Conservation (phyloP, 2,329 filamentous ascomycete species). For the Nemania bipapillata region DNA sequence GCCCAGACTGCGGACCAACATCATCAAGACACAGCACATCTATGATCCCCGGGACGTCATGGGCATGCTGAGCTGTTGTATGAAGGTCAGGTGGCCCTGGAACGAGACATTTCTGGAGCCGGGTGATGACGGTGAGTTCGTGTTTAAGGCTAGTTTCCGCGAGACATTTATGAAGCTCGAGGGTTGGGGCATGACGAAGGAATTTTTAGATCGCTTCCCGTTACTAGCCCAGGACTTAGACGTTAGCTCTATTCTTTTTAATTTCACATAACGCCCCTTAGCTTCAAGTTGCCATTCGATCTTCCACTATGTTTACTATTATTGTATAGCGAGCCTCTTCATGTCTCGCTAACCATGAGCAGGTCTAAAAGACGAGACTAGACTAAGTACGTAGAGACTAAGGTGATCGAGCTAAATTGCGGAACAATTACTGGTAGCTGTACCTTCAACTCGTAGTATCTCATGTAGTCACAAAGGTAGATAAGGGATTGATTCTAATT, state of each 20-base stretch:
- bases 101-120: constrained; percentile 2
- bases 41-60: constrained; percentile 7
- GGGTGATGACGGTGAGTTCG: neutral
- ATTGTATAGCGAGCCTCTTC: neutral
- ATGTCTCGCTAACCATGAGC: neutral
- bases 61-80: constrained; percentile 4
- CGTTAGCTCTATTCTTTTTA: neutral
- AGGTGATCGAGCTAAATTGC: no score
- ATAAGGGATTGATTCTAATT: no score
- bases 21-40: constrained; percentile 7
- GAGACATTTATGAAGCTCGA: constrained; percentile 4
- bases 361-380: neutral
- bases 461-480: no score
- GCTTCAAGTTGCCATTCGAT: no score
- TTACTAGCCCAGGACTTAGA: constrained; percentile 5
- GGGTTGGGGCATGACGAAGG: neutral
- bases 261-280: neutral
- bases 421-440: no score
- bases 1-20: constrained; percentile 2
- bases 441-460: no score
- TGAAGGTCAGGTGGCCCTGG: constrained; percentile 4
- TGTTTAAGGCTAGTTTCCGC: neutral
- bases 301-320: neutral
- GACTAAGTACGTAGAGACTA: no score
- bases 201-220: constrained; percentile 2